phyloP scores from a whole-genome alignment of 129 eudicot species.

The Mikania micrantha region DNA sequence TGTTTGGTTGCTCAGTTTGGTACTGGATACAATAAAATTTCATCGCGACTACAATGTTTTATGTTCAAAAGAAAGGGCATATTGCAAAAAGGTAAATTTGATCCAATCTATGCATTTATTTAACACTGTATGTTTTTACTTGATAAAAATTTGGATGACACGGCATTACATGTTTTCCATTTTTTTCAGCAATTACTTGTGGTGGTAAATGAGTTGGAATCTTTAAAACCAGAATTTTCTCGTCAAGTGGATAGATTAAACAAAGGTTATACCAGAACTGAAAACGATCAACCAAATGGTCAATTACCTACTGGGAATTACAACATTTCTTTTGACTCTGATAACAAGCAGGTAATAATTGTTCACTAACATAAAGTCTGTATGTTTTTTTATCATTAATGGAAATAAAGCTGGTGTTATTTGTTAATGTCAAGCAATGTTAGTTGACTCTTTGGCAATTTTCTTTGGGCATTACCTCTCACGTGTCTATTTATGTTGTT shows the following conservation, averaged over 20 bases:
- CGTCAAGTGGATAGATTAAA: slow-evolving; percentile 45
- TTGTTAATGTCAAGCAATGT: neutral
- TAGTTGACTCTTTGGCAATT: neutral
- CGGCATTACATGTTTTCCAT: slow-evolving; percentile 5
- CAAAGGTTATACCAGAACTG: slow-evolving; percentile 31
- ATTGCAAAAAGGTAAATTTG: slow-evolving; percentile 57
- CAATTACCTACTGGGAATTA: slow-evolving; percentile 32
- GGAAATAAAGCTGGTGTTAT: slow-evolving; percentile 14
- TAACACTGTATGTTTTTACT: neutral
- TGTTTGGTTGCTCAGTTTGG: slow-evolving; percentile 53
- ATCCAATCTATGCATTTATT: neutral
- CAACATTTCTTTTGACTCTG: slow-evolving; percentile 21
- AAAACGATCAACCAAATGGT: slow-evolving; percentile 40
- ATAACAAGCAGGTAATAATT: slow-evolving; percentile 45
- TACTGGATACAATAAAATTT: slow-evolving; percentile 73
- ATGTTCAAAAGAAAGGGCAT: slow-evolving; percentile 48
- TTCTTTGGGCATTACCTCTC: slow-evolving; percentile 2
- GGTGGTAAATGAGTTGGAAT: slow-evolving; percentile 79
- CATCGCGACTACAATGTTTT: slow-evolving; percentile 80
- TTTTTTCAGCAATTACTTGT: slow-evolving; percentile 57
- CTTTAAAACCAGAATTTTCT: slow-evolving; percentile 56
- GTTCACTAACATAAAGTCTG: neutral
- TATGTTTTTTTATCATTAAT: slow-evolving; percentile 3
- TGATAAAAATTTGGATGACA: slow-evolving; percentile 4
- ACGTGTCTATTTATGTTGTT: slow-evolving; percentile 18